Evolutionary conservation across 345 rosid genomes (phyloP), one percentile per base, ranked within the genome.

Genomic region (Euclidium syriacum): DNA sequence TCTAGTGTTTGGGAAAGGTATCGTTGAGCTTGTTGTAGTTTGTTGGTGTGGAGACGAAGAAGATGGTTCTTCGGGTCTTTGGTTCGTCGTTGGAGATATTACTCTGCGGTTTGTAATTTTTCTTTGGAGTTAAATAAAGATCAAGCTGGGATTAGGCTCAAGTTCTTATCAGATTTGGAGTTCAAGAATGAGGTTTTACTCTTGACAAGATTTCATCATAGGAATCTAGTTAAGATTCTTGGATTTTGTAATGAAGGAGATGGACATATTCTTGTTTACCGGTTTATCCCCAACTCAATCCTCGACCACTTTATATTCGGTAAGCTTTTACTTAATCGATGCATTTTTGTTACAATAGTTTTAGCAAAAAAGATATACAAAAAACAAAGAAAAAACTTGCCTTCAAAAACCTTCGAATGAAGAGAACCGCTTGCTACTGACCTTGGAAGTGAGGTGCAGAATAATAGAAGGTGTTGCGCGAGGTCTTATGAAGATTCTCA

Each of bases 191-290:
- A n/a, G n/a, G n/a, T n/a, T n/a, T n/a, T n/a, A n/a, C n/a, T n/a
- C n/a, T n/a, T n/a, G n/a, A n/a, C n/a, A n/a, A n/a, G n/a, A 25
- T 81, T 80, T 72, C 84, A 80, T 26, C 81, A 77, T 29, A 55
- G 62, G 20, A 77, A 74, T 38, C 63, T 79, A 30, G 77, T 79
- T 11, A 71, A 68, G 48, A 73, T 80, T 14, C 41, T 79, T 0
- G 79, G 81, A 4, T 77, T 74, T 22, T 77, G 77, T 67, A 44
- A 71, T 30, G 38, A 71, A 12, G 54, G 62, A 48, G 51, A 34
- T 0, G 76, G 77, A 18, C 60, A 40, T 51, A 65, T 80, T 69
- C 62, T 80, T 22, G 40, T 80, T n/a, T 80, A 77, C 16, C 79
- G 77, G 38, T 80, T 73, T 32, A 35, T 77, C 43, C 74, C 74